Base-by-base conservation (phyloP, 805 yeast species). In the Nakazawaea molendinolei region DNA sequence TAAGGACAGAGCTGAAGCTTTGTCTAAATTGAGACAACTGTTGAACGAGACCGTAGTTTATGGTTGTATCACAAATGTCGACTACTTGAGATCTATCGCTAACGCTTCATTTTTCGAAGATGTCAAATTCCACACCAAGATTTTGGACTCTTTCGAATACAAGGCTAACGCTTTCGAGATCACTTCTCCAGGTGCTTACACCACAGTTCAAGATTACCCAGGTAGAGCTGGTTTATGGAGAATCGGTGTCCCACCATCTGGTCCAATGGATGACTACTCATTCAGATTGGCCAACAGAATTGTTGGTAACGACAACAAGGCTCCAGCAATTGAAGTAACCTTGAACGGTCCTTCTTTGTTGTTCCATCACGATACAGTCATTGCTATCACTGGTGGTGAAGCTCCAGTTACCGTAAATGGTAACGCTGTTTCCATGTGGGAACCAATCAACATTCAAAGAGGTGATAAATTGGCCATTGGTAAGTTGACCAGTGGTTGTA, bases 201-300 rank as follows among this genome's bases (percentile, higher is more conserved):
- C 97, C 24, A 85, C 96, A 3, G 90, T 90, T 33, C 98, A 90
- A 64, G 98, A 92, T 60, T 92, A 79, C 58, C 95, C 95, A 13
- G 95, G 95, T 35, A 79, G 98, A 65, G 67, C 68, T 37, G 81
- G 86, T n/a, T 69, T 69, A 56, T 84, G 94, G 94, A 77, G 83
- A 53, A 73, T 83, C 48, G 98, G 98, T 56, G 97, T 90, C 38
- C 98, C 98, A 18, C 97, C 97, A 6, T 86, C 95, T 27, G 98
- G 98, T 31, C 96, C 97, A 41, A 92, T 90, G 97, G 98, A 90
- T 61, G 74, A 79, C 42, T 89, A 79, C 51, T 79, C 97, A 4
- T 89, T 89, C 66, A 71, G 96, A 50, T 57, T 86, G 44, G 96
- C 95, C 15, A 90, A 90, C 65, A 67, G 83, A 53, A 76, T 86